A percentile compares a stretch with the other conserved stretches of the same genome.
Evolutionary conservation across 2,329 filamentous ascomycete species (phyloP).

Genomic region (Chrysoporthe deuterocubensis): DNA sequence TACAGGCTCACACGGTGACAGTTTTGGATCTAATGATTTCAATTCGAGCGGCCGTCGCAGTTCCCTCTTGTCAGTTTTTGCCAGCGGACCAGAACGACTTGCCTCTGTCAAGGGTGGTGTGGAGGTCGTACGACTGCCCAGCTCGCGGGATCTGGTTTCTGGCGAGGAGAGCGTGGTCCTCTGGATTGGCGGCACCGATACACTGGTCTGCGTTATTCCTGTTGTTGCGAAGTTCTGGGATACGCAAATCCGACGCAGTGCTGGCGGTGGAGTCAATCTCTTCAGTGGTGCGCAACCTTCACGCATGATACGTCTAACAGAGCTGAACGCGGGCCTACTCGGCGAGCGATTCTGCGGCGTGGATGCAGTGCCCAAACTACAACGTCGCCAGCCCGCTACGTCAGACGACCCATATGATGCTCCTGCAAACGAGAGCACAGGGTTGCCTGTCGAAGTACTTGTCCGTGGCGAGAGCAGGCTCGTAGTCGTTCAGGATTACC

Average conservation of each 20-base stretch:
- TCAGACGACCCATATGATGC: slow-evolving; percentile 30
- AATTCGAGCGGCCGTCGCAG: slow-evolving; percentile 30
- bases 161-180: slow-evolving; percentile 59
- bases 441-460: slow-evolving; percentile 57
- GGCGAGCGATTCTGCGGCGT: slow-evolving; percentile 62
- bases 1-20: slow-evolving; percentile 42
- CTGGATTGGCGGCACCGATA: slow-evolving; percentile 61
- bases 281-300: slow-evolving; percentile 60
- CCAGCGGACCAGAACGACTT: slow-evolving; percentile 54
- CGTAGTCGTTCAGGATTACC: slow-evolving; percentile 58
- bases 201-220: slow-evolving; percentile 59
- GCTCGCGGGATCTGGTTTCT: slow-evolving; percentile 44
- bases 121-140: slow-evolving; percentile 51
- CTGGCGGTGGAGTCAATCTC: slow-evolving; percentile 54
- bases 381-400: slow-evolving; percentile 16
- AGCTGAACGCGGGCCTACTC: slow-evolving; percentile 57
- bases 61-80: slow-evolving; percentile 42
- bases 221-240: slow-evolving; percentile 63
- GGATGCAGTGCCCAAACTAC: slow-evolving; percentile 46
- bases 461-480: slow-evolving; percentile 60
- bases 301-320: slow-evolving; percentile 59
- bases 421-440: slow-evolving; percentile 35
- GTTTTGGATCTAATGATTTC: slow-evolving; percentile 21
- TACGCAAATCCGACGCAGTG: slow-evolving; percentile 56
- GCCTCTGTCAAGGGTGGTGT: slow-evolving; percentile 57